These are phyloP conservation scores for Oryza brachyantha DNA, from an alignment of 176 grass and related monocot genomes.

Conservation along the genomic window DNA sequence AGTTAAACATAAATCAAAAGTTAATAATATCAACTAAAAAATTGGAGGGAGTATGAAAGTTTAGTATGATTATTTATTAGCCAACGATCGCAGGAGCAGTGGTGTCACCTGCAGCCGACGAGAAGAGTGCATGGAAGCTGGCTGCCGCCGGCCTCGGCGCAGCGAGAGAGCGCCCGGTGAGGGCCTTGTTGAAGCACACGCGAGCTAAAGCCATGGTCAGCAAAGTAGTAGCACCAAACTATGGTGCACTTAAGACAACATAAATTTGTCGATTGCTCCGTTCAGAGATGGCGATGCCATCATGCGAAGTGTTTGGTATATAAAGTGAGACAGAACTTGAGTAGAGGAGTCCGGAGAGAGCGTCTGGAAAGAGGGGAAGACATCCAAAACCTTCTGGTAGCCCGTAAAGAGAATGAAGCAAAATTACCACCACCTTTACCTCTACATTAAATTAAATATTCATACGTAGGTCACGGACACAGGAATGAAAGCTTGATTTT, in stretches of 20 bases:
- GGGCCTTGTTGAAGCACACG: slow-evolving; percentile 15
- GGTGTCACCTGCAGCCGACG: not conserved
- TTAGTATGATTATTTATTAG: no score
- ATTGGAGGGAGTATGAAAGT: no score
- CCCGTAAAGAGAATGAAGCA: not conserved
- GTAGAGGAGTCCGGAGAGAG: slow-evolving; percentile 14
- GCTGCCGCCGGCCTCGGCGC: not conserved
- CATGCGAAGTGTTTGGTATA: not conserved
- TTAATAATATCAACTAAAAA: no score
- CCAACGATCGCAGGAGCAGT: not conserved
- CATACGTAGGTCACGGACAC: no score
- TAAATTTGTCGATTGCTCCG: not conserved
- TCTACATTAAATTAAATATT: no score
- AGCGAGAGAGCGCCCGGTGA: slow-evolving; percentile 16
- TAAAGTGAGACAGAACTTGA: not conserved
- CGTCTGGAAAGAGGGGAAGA: not conserved
- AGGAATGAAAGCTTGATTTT: no score
- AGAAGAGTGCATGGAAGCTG: not conserved
- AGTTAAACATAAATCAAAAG: no score
- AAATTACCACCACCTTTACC: not conserved
- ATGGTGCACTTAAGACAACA: not conserved
- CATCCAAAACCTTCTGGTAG: slow-evolving; percentile 33
- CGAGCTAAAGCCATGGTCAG: slow-evolving; percentile 39
- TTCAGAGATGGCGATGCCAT: not conserved
- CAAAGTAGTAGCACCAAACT: not conserved